Conservation (phyloP, 1,284 basidiomycete genomes). For the Trametes hirsuta region DNA sequence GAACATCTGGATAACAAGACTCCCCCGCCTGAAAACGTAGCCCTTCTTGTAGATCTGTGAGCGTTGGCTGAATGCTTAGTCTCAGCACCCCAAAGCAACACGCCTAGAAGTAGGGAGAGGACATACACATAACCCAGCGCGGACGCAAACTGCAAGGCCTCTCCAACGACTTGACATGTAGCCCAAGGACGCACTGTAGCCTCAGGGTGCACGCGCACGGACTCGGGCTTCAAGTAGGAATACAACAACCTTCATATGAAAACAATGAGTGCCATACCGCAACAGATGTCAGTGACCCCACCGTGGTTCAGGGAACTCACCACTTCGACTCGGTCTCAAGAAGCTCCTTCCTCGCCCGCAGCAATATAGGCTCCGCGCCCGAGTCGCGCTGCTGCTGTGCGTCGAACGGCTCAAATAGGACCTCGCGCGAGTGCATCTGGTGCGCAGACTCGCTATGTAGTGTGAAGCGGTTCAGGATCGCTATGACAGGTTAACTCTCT, state of each 20-base stretch:
- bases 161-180: conserved; percentile 72
- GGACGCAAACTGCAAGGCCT: conserved; percentile 75
- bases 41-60: conserved; percentile 81
- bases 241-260: conserved; percentile 61
- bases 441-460: conserved; percentile 74
- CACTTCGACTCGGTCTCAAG: conserved; percentile 61
- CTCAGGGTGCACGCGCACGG: conserved; percentile 75
- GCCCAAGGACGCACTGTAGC: conserved; percentile 84
- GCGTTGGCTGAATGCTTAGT: conserved; percentile 48
- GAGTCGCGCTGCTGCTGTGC: conserved; percentile 58
- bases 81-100: neutral
- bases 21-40: conserved; percentile 70
- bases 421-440: conserved; percentile 69
- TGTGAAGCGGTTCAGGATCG: conserved; percentile 77
- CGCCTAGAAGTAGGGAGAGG: neutral
- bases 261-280: neutral
- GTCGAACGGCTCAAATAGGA: conserved; percentile 76
- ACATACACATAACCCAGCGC: conserved; percentile 73
- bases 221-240: conserved; percentile 79
- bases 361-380: conserved; percentile 64
- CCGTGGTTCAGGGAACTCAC: conserved; percentile 39
- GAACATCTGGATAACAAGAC: conserved; percentile 76
- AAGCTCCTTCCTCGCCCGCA: conserved; percentile 75
- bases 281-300: neutral
- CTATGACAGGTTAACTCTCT: no score